These are phyloP conservation scores for Amanita fuliginea DNA, from an alignment of 768 basidiomycete genomes.

Conservation along the genomic window DNA sequence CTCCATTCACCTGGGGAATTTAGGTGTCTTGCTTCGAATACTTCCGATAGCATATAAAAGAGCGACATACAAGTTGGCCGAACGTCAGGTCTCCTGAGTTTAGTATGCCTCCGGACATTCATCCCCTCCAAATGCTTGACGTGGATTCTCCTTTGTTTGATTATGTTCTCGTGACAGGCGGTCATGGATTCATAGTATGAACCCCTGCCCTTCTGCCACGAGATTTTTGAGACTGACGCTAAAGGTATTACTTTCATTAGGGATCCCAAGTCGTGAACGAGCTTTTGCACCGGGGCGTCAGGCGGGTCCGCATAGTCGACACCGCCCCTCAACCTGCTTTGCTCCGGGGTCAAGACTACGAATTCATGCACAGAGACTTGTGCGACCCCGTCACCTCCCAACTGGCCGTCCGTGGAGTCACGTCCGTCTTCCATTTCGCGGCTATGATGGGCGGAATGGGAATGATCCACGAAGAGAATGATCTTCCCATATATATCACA, in stretches of 20 bases:
- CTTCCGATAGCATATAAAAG: no score
- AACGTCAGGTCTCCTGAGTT: not conserved
- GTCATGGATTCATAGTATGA: constrained; percentile 44
- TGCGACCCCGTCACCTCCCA: constrained; percentile 29
- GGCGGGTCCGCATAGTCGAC: constrained; percentile 27
- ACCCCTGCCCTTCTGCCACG: not conserved
- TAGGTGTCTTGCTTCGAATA: no score
- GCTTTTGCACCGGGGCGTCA: constrained; percentile 18
- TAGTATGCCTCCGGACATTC: not conserved
- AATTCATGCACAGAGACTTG: constrained; percentile 33
- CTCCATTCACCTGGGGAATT: no score
- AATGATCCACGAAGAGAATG: constrained; percentile 40
- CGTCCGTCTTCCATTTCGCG: constrained; percentile 41
- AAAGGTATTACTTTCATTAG: constrained; percentile 11
- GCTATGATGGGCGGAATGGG: constrained; percentile 62
- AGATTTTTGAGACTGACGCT: not conserved
- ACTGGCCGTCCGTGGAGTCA: constrained; percentile 24
- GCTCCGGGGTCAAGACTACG: constrained; percentile 16
- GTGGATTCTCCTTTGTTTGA: not conserved
- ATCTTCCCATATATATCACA: constrained; percentile 33
- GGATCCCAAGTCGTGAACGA: constrained; percentile 38
- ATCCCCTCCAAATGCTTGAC: not conserved
- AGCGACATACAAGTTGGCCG: not conserved
- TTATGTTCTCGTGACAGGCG: constrained; percentile 33
- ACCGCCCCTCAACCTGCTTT: constrained; percentile 25